Base-by-base conservation (phyloP, 768 basidiomycete genomes). In the Rhizopogon sp. region DNA sequence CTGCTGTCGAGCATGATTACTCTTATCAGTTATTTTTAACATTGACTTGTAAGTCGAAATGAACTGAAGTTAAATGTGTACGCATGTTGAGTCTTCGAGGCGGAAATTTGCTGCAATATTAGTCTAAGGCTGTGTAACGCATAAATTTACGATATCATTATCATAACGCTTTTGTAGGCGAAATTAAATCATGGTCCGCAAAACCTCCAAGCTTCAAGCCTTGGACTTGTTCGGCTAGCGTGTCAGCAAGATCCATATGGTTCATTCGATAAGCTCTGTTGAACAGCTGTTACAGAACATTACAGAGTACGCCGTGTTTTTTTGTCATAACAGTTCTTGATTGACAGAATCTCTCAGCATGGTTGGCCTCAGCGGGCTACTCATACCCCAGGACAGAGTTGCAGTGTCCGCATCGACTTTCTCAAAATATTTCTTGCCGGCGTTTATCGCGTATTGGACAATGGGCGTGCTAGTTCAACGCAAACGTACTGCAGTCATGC, bases 381-480 rank as follows among this genome's bases (percentile, higher is more conserved):
- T 49, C 37, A 11, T 9, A 37, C 20, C 47, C 14, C 33, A 49
- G 33, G 47, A 49, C 20, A 66, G 50, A n/a, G 43, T 43, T 14
- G 39, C 29, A 6, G 52, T 61, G 42, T 66, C 68, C 4, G 59
- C 55, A 14, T 45, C 67, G 70, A 28, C 74, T 73, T 59, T 60
- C 63, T 31, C 51, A n/a, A 70, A 70, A 9, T 66, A 73, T 47
- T 56, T 82, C 33, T 25, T 77, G 14, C 80, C 79, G 1, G 65
- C 75, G 14, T 20, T 79, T 1, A 53, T 78, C 22, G 70, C 70
- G 55, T 82, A 79, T 65, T 82, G 79, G 70, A 66, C 61, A 10
- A 78, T 79, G 52, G 83, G 83, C 11, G 64, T 81, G 35, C 73
- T 86, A 47, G 79, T 83, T 6, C 70, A 80, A 39, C 62, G 76